Conservation (phyloP, 2,329 filamentous ascomycete genomes). For the Aspergillus clavatus region DNA sequence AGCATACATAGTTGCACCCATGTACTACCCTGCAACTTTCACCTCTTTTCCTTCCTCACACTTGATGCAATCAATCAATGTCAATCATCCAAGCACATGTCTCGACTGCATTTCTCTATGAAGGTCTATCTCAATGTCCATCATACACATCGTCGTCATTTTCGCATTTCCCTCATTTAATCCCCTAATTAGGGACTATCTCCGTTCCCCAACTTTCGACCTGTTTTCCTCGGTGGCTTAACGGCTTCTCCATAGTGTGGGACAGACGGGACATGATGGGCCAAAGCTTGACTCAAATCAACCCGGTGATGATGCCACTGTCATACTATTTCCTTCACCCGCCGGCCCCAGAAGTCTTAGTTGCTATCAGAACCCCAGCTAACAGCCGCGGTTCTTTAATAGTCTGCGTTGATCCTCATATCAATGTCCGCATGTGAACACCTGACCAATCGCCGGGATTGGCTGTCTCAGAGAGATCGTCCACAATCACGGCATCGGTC, state of each 20-base stretch:
- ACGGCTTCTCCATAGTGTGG: background rate
- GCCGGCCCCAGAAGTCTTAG: background rate
- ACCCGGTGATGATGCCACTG: background rate
- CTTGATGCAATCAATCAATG: no score
- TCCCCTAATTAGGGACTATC: constrained; percentile 1
- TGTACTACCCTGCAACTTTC: no score
- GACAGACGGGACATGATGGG: background rate
- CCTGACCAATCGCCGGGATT: constrained; percentile 3
- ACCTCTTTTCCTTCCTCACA: no score
- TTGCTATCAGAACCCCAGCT: constrained; percentile 3
- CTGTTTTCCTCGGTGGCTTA: no score
- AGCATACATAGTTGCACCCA: no score
- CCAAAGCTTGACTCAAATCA: background rate
- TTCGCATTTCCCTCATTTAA: constrained; percentile 4
- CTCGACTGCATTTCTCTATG: no score
- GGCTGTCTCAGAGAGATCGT: constrained; percentile 9
- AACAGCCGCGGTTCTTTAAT: constrained; percentile 16
- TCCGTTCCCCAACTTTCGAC: constrained; percentile 1
- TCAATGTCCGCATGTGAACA: constrained; percentile 12
- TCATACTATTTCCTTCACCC: background rate
- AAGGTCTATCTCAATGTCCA: no score
- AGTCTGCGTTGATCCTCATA: constrained; percentile 13
- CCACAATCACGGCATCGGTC: constrained; percentile 5
- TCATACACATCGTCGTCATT: background rate
- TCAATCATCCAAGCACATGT: no score